Percentiles rank a stretch among this genome's conserved stretches.
These are phyloP conservation scores for Colletotrichum ledebouriae DNA, from an alignment of 2,329 filamentous ascomycete species.

Conservation along the genomic window DNA sequence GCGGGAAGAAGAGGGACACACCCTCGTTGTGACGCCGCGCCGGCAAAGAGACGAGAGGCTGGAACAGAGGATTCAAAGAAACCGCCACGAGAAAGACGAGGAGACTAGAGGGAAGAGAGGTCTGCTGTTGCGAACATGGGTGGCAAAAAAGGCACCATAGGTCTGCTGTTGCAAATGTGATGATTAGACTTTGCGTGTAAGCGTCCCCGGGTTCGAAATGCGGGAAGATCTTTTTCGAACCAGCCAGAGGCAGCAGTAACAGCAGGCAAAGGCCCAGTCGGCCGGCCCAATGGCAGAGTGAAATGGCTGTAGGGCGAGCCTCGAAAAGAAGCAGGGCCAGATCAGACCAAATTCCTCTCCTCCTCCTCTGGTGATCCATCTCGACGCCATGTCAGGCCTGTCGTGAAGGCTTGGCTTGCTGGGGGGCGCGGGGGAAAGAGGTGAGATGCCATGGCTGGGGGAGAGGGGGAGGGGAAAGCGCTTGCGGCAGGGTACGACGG, in stretches of 20 bases:
- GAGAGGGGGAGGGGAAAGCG: not conserved
- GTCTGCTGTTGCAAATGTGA: not conserved
- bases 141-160: too few relatives aligned
- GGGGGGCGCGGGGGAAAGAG: slow-evolving; percentile 4
- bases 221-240: slow-evolving; percentile 15
- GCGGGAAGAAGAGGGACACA: not conserved
- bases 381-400: slow-evolving; percentile 13
- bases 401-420: slow-evolving; percentile 25
- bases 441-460: slow-evolving; percentile 11
- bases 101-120: too few relatives aligned
- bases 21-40: too few relatives aligned
- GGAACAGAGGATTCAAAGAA: slow-evolving; percentile 3
- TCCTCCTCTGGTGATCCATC: not conserved
- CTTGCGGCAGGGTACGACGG: slow-evolving; percentile 7
- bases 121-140: too few relatives aligned
- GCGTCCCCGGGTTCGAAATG: slow-evolving; percentile 16
- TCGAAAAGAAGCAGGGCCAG: slow-evolving; percentile 15
- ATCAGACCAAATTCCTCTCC: slow-evolving; percentile 23
- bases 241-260: not conserved
- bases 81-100: not conserved
- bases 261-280: slow-evolving; percentile 6
- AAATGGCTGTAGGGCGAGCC: slow-evolving; percentile 9
- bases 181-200: slow-evolving; percentile 26
- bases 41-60: not conserved
- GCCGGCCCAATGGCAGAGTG: slow-evolving; percentile 14